Percentiles rank a stretch among this genome's conserved stretches.
Evolutionary conservation across 2,329 filamentous ascomycete genomes (phyloP).

Genomic region (Akanthomyces dipterigenus): DNA sequence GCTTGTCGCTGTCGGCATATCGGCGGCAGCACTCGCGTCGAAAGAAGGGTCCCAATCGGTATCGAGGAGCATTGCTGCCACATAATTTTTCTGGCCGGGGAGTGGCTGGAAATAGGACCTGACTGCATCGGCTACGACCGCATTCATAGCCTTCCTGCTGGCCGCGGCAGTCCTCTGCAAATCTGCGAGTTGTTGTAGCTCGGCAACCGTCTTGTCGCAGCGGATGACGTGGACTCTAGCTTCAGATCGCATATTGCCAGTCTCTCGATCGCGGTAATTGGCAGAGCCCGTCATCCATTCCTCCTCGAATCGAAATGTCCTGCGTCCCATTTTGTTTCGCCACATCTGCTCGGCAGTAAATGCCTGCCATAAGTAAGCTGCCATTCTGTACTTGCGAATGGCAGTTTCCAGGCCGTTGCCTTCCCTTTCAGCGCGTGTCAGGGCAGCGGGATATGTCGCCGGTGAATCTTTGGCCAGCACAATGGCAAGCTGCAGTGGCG

Average conservation of each 20-base stretch:
- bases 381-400: conserved; percentile 86
- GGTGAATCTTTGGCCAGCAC: conserved; percentile 83
- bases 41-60: conserved; percentile 73
- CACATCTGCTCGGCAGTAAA: conserved; percentile 97
- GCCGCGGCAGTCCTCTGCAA: conserved; percentile 71
- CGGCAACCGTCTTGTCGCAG: conserved; percentile 73
- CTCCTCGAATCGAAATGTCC: conserved; percentile 87
- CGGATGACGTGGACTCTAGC: conserved; percentile 84
- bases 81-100: conserved; percentile 77
- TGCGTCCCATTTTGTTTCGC: conserved; percentile 76
- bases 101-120: conserved; percentile 67
- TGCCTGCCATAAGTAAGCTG: conserved; percentile 93
- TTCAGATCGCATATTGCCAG: conserved; percentile 75
- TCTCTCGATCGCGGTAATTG: conserved; percentile 65
- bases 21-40: conserved; percentile 70
- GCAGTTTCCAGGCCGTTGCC: conserved; percentile 77
- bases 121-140: conserved; percentile 71
- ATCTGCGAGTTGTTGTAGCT: conserved; percentile 70
- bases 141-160: conserved; percentile 65
- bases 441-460: conserved; percentile 75
- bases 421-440: conserved; percentile 67
- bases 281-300: conserved; percentile 84
- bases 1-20: conserved; percentile 79
- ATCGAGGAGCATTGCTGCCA: conserved; percentile 81
- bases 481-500: conserved; percentile 84